Base-by-base conservation (phyloP, 352 stramenopile genomes). In the Phytophthora meadii region DNA sequence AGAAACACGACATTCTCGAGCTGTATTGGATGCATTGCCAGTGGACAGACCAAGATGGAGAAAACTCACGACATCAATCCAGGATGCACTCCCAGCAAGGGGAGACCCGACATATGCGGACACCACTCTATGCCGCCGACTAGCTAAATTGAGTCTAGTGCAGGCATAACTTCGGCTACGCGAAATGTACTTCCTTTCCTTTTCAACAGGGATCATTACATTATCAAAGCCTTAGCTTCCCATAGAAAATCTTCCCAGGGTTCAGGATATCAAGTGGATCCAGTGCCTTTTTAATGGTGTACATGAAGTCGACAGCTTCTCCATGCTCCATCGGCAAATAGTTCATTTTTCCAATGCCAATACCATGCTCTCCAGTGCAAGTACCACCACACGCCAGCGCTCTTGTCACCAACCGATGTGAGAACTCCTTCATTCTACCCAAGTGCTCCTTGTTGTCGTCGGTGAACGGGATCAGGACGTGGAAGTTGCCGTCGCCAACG, bases 181-280 rank as follows among this genome's bases (percentile, higher is more conserved):
- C 19, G 19, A 19, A 19, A 19, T 19, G 19, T 19, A 19, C 19
- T 1, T 19, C 19, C 19, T 19, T 19, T 19, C 19, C 19, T 19
- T n/a, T n/a, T n/a, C n/a, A n/a, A n/a, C n/a, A n/a, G n/a, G n/a
- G n/a, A n/a, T n/a, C n/a, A n/a, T 54, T 5, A 22, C 19, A 27
- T 55, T 45, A 17, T 44, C 34, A 14, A n/a, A 14, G 19, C 11
- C 25, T 30, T 52, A 27, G 22, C 37, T 46, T 54, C 54, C 27
- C 46, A 22, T 72, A 93, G 46, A 99, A 88, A 46, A 99, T 89
- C 82, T 99, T 99, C 44, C 96, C 96, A 0, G 97, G 97, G 81
- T 99, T 99, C 79, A 99, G 86, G 45, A 99, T 97, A 65, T 97
- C 92, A 32, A 88, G 75, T n/a, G 96, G 96, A 74, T 99, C 97